Conservation (phyloP, 1,284 basidiomycete species). For the Malassezia cuniculi region DNA sequence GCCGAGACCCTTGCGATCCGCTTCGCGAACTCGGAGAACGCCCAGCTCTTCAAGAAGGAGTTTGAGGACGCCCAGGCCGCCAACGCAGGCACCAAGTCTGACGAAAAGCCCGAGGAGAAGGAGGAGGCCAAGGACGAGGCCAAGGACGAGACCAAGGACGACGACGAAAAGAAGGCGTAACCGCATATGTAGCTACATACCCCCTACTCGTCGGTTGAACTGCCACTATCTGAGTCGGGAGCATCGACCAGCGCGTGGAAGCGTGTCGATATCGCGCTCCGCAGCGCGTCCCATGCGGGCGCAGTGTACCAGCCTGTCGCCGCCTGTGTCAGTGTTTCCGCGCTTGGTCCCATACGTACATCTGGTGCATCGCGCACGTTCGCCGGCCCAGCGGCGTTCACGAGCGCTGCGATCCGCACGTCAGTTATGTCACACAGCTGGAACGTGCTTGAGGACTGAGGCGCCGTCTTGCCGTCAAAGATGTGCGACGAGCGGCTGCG, state of each 20-base stretch:
- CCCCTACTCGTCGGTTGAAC: no score
- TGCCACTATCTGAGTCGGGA: no score
- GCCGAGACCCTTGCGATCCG: conserved; percentile 94
- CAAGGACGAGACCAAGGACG: conserved; percentile 13
- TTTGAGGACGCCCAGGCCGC: conserved; percentile 35
- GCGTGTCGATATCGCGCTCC: conserved; percentile 15
- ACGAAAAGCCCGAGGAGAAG: conserved; percentile 13
- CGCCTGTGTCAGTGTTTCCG: conserved; percentile 1
- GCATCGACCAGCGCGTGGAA: conserved; percentile 20
- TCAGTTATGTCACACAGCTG: conserved; percentile 85
- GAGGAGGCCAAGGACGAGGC: conserved; percentile 12
- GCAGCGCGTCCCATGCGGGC: conserved; percentile 22
- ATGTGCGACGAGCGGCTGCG: conserved; percentile 54
- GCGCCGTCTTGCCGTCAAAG: conserved; percentile 68
- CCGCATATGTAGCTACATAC: no score
- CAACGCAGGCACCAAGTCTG: conserved; percentile 21
- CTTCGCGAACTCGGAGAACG: conserved; percentile 82
- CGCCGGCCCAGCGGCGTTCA: conserved; percentile 11
- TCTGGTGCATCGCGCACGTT: conserved; percentile 9
- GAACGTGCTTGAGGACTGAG: conserved; percentile 72
- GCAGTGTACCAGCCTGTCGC: conserved; percentile 30
- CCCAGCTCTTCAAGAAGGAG: conserved; percentile 40
- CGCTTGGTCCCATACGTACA: no score
- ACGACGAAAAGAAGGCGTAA: conserved; percentile 2
- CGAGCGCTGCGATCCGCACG: conserved; percentile 49